Percentiles rank a stretch among this genome's conserved stretches.
Evolutionary conservation across 2,329 filamentous ascomycete genomes (phyloP).

Genomic region (Penicillium sp.): DNA sequence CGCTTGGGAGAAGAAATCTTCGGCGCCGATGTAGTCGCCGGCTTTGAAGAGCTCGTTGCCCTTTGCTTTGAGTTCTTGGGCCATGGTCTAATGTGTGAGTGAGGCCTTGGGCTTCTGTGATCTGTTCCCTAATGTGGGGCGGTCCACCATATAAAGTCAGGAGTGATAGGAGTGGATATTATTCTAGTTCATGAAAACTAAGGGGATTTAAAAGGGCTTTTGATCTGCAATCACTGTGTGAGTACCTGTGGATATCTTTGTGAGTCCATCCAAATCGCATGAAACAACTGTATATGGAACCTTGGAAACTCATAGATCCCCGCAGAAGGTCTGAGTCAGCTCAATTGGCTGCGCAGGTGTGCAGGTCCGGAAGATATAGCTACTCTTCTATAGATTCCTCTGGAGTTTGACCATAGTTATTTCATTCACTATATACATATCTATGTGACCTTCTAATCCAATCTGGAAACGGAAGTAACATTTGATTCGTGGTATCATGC

Average conservation of each 20-base stretch:
- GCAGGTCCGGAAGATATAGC: neutral
- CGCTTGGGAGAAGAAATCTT: constrained; percentile 48
- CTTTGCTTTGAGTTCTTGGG: constrained; percentile 42
- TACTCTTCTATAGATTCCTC: neutral
- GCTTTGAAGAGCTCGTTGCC: constrained; percentile 47
- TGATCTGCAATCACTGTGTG: neutral
- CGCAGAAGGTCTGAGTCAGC: constrained; percentile 32
- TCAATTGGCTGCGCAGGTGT: neutral
- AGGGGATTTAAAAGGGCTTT: neutral
- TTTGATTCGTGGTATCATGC: constrained; percentile 31
- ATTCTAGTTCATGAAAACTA: neutral
- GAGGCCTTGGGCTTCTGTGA: constrained; percentile 2
- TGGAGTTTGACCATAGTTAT: neutral
- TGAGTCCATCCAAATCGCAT: neutral
- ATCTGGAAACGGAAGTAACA: constrained; percentile 13
- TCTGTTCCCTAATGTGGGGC: constrained; percentile 21
- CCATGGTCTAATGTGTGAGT: constrained; percentile 22
- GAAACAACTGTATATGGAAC: constrained; percentile 25
- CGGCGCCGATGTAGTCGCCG: constrained; percentile 44
- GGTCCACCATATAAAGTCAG: constrained; percentile 13
- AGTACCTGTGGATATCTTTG: neutral
- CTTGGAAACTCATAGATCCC: constrained; percentile 35
- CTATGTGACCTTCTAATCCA: constrained; percentile 15
- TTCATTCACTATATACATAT: constrained; percentile 16
- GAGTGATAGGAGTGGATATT: constrained; percentile 4